These are phyloP conservation scores for Fennellomyces sp. DNA, from an alignment of 371 early-diverging fungal species.

Conservation along the genomic window DNA sequence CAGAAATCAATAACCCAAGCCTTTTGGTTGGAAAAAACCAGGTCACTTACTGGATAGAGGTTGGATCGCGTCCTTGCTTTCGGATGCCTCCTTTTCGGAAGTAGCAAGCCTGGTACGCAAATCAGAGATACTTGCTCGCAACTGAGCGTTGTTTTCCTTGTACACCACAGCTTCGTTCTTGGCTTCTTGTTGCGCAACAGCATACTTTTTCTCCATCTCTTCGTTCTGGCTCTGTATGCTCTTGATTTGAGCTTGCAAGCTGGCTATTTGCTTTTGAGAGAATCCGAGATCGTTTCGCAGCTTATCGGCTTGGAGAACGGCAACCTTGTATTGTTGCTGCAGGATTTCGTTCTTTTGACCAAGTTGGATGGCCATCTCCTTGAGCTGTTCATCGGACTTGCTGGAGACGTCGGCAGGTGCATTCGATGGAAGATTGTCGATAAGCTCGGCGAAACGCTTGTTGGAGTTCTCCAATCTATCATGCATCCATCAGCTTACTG, in stretches of 20 bases:
- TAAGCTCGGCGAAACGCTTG: conserved; percentile 18
- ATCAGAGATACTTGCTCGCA: conserved; percentile 4
- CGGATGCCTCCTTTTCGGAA: conserved; percentile 5
- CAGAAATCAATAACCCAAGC: no score
- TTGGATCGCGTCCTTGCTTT: conserved; percentile 14
- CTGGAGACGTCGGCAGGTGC: background rate
- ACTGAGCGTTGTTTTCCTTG: conserved; percentile 18
- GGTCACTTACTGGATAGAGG: conserved; percentile 19
- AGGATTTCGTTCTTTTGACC: conserved; percentile 26
- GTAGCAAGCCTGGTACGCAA: background rate
- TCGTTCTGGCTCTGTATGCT: conserved; percentile 10
- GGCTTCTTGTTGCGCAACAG: conserved; percentile 3
- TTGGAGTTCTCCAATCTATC: conserved; percentile 18
- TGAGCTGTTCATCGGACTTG: conserved; percentile 12
- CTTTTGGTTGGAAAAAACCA: background rate
- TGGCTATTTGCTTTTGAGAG: conserved; percentile 13
- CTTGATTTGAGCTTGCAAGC: conserved; percentile 15
- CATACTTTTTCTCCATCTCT: background rate
- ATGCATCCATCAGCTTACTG: background rate
- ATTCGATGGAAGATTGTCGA: conserved; percentile 11
- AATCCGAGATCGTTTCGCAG: conserved; percentile 18
- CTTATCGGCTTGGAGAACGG: conserved; percentile 6
- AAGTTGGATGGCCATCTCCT: conserved; percentile 16
- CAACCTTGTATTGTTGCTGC: conserved; percentile 17
- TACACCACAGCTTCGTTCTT: conserved; percentile 21